Percentiles rank a stretch among this genome's conserved stretches.
Conservation (phyloP, 2,329 filamentous ascomycete genomes). For the Exophiala lecanii-corni region DNA sequence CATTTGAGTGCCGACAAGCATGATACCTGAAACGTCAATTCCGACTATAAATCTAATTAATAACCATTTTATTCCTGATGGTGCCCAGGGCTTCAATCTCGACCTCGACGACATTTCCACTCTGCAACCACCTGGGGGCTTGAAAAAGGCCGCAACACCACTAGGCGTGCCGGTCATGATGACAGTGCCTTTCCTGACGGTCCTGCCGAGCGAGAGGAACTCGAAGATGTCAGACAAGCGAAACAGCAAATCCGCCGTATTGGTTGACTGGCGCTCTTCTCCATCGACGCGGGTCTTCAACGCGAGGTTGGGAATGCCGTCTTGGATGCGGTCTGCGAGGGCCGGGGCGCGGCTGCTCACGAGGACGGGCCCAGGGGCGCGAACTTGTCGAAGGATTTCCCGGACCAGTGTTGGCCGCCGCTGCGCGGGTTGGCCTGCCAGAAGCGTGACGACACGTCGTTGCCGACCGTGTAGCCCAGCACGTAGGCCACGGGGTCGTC, state of each 20-base stretch:
- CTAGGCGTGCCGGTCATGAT: constrained; percentile 40
- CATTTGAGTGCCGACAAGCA: no score
- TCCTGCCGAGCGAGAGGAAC: constrained; percentile 34
- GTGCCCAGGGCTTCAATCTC: constrained; percentile 46
- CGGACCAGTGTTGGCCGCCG: constrained; percentile 33
- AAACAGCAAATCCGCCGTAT: constrained; percentile 37
- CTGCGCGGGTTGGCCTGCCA: constrained; percentile 33
- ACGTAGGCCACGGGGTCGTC: constrained; percentile 31
- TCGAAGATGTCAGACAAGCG: constrained; percentile 32
- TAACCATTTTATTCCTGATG: constrained; percentile 32
- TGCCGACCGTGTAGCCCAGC: constrained; percentile 35
- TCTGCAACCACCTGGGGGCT: constrained; percentile 34
- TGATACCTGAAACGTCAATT: no score
- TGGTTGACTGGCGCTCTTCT: constrained; percentile 32
- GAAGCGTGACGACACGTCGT: constrained; percentile 36
- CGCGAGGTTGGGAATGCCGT: constrained; percentile 29
- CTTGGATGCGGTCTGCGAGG: constrained; percentile 48
- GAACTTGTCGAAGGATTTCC: constrained; percentile 38
- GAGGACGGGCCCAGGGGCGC: constrained; percentile 39
- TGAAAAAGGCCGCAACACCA: constrained; percentile 39
- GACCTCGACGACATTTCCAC: constrained; percentile 41
- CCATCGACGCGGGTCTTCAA: constrained; percentile 34
- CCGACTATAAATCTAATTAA: no score
- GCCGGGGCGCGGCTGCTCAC: constrained; percentile 40
- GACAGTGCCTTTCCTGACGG: constrained; percentile 33